These are phyloP conservation scores for Cadophora gregata DNA, from an alignment of 2,329 filamentous ascomycete genomes.

Conservation along the genomic window DNA sequence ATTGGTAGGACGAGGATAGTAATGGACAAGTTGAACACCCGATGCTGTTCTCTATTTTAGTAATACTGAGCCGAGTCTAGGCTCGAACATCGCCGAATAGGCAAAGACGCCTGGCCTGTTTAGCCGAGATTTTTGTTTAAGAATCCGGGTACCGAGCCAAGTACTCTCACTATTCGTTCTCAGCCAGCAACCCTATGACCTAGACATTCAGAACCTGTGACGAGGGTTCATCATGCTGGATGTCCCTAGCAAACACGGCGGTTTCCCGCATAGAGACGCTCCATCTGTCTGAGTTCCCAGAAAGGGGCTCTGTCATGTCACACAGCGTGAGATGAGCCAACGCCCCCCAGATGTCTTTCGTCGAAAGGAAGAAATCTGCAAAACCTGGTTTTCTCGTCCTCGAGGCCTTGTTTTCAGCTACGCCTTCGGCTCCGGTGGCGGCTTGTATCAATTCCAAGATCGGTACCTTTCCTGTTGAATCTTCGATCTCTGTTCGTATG, in stretches of 20 bases:
- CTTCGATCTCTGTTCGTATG: constrained; percentile 1
- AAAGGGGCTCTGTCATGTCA: constrained; percentile 19
- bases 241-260: not conserved
- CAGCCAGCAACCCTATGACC: not conserved
- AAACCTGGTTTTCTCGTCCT: constrained; percentile 9
- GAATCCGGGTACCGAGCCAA: constrained; percentile 5
- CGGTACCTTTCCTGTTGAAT: not conserved
- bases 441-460: not conserved
- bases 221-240: not conserved
- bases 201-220: not conserved
- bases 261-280: not conserved
- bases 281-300: not conserved
- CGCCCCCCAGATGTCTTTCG: not conserved
- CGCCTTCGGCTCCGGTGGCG: not conserved
- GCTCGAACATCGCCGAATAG: not conserved
- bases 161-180: not conserved
- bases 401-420: not conserved
- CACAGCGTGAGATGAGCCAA: constrained; percentile 20
- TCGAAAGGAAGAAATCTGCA: not conserved
- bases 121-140: not conserved
- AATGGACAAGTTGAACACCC: not conserved
- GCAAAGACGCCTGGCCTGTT: not conserved
- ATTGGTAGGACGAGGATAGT: constrained; percentile 1
- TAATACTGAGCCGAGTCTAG: not conserved
- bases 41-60: not conserved